Base-by-base conservation (phyloP, 768 basidiomycete species). In the Neoboletus brunneissimus region DNA sequence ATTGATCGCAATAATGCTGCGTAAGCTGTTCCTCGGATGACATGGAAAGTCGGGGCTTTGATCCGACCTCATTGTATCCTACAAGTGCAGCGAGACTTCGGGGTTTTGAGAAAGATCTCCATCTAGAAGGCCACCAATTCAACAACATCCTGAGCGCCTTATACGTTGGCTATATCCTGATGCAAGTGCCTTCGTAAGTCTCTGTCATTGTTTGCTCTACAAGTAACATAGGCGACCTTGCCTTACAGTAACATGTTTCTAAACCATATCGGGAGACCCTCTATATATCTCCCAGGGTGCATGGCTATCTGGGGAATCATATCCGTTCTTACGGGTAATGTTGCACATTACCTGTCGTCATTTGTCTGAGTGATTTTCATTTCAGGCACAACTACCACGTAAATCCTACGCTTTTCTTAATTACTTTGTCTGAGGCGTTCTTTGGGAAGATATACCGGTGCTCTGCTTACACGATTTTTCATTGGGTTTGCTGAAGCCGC, bases 121-220 rank as follows among this genome's bases (percentile, higher is more conserved):
- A 80, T 38, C 75, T 91, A 18, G 71, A 79, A 58, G 85, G 81
- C 38, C 72, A 77, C 51, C 77, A 90, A 61, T 91, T 89, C 65
- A 79, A 83, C 12, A 84, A 87, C 0, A 70, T 90, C 16, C 70
- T 91, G 41, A 85, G 85, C 41, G 81, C 87, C 50, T 76, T 88
- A 47, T 88, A 87, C 60, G 76, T 86, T 32, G 87, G 87, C 16
- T 90, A 90, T 65, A 87, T 87, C 55, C 70, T 88, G 38, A 89
- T 89, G 88, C 89, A 91, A 67, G 79, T 91, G 52, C 88, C 88
- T 34, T 87, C 85, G 84, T 86, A 62, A 65, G 85, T 72, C 4
- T 12, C 5, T 64, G 29, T 22, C 40, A 32, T 47, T 10, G 23
- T 48, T 25, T 44, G 18, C 40, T 25, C 32, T 52, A 13, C 38